Percentiles rank a stretch among this genome's conserved stretches.
Conservation (phyloP, 2,329 filamentous ascomycete species). For the Colletotrichum sp. region DNA sequence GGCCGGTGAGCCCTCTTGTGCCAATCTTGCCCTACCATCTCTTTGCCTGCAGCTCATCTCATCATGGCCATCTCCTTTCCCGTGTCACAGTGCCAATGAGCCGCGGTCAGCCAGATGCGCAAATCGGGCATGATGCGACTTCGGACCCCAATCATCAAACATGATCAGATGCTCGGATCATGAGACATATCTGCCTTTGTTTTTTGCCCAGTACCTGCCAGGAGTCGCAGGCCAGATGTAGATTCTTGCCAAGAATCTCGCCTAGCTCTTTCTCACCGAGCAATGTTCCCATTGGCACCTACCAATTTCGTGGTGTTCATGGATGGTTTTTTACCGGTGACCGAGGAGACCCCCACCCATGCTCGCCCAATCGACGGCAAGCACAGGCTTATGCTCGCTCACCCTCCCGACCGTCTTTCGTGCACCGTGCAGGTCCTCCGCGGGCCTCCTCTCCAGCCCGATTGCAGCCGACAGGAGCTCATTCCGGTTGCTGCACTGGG, state of each 20-base stretch:
- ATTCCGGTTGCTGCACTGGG: background rate
- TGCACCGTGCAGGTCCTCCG: background rate
- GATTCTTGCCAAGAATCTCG: background rate
- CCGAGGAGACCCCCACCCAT: background rate
- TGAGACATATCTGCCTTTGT: background rate
- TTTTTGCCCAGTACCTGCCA: background rate
- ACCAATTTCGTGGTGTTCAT: background rate
- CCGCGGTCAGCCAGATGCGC: background rate
- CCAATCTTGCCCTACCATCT: background rate
- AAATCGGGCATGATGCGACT: background rate
- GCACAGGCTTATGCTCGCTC: background rate
- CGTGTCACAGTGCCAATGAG: background rate
- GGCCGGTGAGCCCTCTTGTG: background rate
- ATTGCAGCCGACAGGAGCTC: background rate
- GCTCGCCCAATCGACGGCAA: background rate
- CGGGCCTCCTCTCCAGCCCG: background rate
- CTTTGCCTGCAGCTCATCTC: background rate
- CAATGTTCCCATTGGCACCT: background rate
- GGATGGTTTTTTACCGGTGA: background rate
- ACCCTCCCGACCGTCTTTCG: background rate
- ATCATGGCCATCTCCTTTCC: background rate
- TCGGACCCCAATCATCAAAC: background rate
- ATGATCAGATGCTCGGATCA: slow-evolving; percentile 2
- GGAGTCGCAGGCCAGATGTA: background rate
- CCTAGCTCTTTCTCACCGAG: background rate